Evolutionary conservation across 352 stramenopile genomes (phyloP), one percentile per base, ranked within the genome.

Genomic region (Pythium biforme): DNA sequence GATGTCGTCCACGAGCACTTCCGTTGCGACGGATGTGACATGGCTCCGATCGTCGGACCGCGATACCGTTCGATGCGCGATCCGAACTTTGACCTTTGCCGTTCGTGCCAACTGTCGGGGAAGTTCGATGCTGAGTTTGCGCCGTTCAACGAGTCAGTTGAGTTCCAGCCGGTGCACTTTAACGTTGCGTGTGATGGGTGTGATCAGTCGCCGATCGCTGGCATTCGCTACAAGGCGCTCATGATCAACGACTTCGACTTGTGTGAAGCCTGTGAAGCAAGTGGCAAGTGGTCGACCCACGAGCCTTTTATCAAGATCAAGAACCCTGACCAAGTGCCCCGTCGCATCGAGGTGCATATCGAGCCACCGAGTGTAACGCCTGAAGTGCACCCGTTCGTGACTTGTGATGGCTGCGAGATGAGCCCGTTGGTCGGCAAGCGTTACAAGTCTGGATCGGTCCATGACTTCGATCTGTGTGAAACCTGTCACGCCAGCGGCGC

Each of bases 391-490:
- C 49, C 56, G 5, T 62, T 68, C 46, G 43, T 72, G 17, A 62
- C 54, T 9, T 81, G 73, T 50, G 73, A 80, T 41, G 66, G 70
- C 8, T 80, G 85, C 58, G 60, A 84, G 22, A 78, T 80, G 73
- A 55, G 27, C 2, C 81, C 82, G 7, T 62, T 94, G 3, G 47
- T 82, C 29, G 85, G 85, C 17, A 67, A 79, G 6, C 86, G 83
- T 46, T 96, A 89, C 82, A 95, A 95, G 75, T 88, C 80, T 20
- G 55, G 86, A n/a, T 73, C 89, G 27, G 69, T 75, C 8, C 48
- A 70, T 2, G 70, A 95, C 65, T 95, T 95, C 61, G 86, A 96
- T 45, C 49, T 96, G 40, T 95, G 85, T 58, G 72, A 81, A 55
- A 64, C 47, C 10, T 95, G 86, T 63, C 73, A 89, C 31, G 61